Percentiles rank a stretch among this genome's conserved stretches.
Evolutionary conservation across 2,329 filamentous ascomycete species (phyloP).

Genomic region (Arthrobotrys sinensis): DNA sequence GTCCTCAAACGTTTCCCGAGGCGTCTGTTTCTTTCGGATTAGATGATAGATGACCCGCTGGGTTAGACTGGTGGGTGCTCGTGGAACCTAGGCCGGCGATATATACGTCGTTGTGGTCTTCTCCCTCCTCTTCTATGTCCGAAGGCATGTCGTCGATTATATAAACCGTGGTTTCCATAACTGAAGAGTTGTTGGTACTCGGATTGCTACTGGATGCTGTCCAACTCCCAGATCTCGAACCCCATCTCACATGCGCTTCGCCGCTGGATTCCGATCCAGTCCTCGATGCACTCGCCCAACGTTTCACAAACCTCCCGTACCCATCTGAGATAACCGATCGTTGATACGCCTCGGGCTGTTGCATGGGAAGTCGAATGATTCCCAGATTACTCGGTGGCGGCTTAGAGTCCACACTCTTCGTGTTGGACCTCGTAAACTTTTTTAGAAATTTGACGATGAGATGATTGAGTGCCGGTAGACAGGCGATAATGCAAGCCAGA

Average conservation of each 20-base stretch:
- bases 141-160: conserved; percentile 5
- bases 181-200: conserved; percentile 6
- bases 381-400: conserved; percentile 2
- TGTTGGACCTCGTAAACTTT: not conserved
- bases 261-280: conserved; percentile 3
- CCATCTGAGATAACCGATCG: conserved; percentile 14
- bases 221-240: not conserved
- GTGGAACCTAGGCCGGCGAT: not conserved
- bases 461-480: conserved; percentile 50
- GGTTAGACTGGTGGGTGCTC: not conserved
- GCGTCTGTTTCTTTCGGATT: not conserved
- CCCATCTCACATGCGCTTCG: not conserved
- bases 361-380: not conserved
- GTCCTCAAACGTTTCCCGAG: not conserved
- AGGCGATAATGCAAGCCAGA: conserved; percentile 44
- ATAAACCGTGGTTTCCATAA: conserved; percentile 21
- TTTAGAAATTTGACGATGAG: conserved; percentile 30
- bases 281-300: conserved; percentile 10
- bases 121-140: conserved; percentile 13
- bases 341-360: not conserved
- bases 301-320: conserved; percentile 22
- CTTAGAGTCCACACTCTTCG: not conserved
- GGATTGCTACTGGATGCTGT: conserved; percentile 1
- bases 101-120: not conserved
- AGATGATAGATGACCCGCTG: not conserved